A percentile compares a stretch with the other conserved stretches of the same genome.
These are phyloP conservation scores for Lasiosphaeriaceae sp. DNA, from an alignment of 495 filamentous ascomycete species.

Conservation along the genomic window DNA sequence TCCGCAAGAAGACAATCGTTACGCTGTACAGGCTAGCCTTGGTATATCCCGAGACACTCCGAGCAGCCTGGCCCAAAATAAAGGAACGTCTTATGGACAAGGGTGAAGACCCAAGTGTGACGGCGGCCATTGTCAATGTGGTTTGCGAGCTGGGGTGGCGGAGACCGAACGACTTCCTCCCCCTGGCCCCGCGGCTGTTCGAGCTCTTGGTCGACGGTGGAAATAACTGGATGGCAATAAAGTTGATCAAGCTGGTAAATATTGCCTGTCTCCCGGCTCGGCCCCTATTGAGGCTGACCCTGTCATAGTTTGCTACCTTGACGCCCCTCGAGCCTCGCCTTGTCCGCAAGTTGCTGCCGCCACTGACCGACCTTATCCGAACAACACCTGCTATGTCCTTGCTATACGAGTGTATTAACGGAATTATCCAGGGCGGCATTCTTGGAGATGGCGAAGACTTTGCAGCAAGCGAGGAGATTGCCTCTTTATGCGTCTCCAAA, in stretches of 20 bases:
- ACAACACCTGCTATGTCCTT: slow-evolving; percentile 96
- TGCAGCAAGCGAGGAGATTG: slow-evolving; percentile 84
- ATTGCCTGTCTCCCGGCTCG: not conserved
- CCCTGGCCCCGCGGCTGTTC: slow-evolving; percentile 86
- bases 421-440: slow-evolving; percentile 94
- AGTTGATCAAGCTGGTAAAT: slow-evolving; percentile 90
- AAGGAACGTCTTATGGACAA: slow-evolving; percentile 91
- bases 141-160: slow-evolving; percentile 95
- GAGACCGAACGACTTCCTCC: slow-evolving; percentile 87
- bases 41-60: slow-evolving; percentile 90
- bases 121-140: slow-evolving; percentile 91
- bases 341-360: slow-evolving; percentile 90
- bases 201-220: slow-evolving; percentile 86
- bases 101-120: slow-evolving; percentile 86
- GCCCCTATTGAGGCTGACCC: slow-evolving; percentile 19
- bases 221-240: slow-evolving; percentile 99
- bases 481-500: slow-evolving; percentile 87
- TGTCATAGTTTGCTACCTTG: slow-evolving; percentile 79
- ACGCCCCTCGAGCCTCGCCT: slow-evolving; percentile 90
- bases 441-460: slow-evolving; percentile 72
- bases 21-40: slow-evolving; percentile 88
- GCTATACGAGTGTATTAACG: slow-evolving; percentile 96
- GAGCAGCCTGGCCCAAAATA: slow-evolving; percentile 92
- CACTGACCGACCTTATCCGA: slow-evolving; percentile 84
- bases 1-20: slow-evolving; percentile 93